These are phyloP conservation scores for Chaetomium globosum DNA, from an alignment of 2,329 filamentous ascomycete species.

Conservation along the genomic window DNA sequence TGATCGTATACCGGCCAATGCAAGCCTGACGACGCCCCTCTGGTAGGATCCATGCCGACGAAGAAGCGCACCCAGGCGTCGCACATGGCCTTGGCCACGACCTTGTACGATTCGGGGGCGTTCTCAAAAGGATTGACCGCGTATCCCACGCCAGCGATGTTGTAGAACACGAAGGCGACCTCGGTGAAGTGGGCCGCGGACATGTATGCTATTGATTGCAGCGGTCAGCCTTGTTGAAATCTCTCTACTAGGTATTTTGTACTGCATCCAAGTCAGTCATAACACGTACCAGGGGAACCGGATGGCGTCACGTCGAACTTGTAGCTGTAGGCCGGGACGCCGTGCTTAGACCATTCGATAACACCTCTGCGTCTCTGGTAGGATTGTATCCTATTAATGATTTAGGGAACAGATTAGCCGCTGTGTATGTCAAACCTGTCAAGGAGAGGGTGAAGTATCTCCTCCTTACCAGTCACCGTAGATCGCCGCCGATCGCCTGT, in stretches of 20 bases:
- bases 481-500: conserved; percentile 8
- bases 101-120: neutral
- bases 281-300: neutral
- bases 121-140: conserved; percentile 11
- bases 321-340: conserved; percentile 12
- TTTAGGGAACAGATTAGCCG: neutral
- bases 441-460: neutral
- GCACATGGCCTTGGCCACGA: conserved; percentile 14
- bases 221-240: no score
- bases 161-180: conserved; percentile 17
- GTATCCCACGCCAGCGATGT: conserved; percentile 13
- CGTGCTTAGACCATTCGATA: neutral
- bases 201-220: neutral
- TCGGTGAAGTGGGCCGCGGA: conserved; percentile 13
- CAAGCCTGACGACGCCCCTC: neutral
- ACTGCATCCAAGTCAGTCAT: no score
- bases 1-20: conserved; percentile 10
- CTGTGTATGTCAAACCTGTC: neutral
- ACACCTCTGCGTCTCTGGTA: conserved; percentile 5
- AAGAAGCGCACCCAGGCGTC: conserved; percentile 17
- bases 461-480: conserved; percentile 16
- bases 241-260: no score
- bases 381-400: conserved; percentile 2
- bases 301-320: conserved; percentile 11
- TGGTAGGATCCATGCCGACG: conserved; percentile 2